These are phyloP conservation scores for Akanthomyces muscarius DNA, from an alignment of 2,329 filamentous ascomycete genomes.

Conservation along the genomic window DNA sequence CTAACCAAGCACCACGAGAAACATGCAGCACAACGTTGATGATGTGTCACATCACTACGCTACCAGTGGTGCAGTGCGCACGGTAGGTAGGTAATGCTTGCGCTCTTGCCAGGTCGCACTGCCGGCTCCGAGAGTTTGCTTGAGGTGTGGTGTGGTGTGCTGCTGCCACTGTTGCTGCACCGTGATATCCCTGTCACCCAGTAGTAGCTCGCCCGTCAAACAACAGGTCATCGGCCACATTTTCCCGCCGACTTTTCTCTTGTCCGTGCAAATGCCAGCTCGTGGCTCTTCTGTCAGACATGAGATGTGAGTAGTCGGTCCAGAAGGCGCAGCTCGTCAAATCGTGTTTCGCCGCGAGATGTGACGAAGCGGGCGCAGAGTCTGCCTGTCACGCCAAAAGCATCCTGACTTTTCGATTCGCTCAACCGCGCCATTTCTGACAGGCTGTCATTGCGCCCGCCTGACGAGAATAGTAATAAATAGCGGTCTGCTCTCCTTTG, in stretches of 20 bases:
- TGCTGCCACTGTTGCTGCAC: neutral
- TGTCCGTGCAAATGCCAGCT: neutral
- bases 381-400: neutral
- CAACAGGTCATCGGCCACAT: neutral
- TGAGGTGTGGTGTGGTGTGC: neutral
- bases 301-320: slow-evolving; percentile 8
- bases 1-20: neutral
- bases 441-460: neutral
- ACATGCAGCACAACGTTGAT: neutral
- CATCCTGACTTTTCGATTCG: slow-evolving; percentile 1
- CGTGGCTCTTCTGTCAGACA: neutral
- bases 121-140: neutral
- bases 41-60: slow-evolving; percentile 15
- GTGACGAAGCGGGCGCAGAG: neutral
- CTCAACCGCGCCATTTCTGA: neutral
- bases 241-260: neutral
- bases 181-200: neutral
- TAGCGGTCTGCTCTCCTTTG: neutral
- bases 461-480: neutral
- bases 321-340: neutral
- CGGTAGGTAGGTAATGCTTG: too few relatives aligned
- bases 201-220: neutral
- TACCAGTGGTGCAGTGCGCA: neutral
- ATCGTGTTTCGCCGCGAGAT: neutral
- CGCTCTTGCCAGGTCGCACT: neutral